Evolutionary conservation across 2,329 filamentous ascomycete genomes (phyloP).

Genomic region (Botrytis fabae): DNA sequence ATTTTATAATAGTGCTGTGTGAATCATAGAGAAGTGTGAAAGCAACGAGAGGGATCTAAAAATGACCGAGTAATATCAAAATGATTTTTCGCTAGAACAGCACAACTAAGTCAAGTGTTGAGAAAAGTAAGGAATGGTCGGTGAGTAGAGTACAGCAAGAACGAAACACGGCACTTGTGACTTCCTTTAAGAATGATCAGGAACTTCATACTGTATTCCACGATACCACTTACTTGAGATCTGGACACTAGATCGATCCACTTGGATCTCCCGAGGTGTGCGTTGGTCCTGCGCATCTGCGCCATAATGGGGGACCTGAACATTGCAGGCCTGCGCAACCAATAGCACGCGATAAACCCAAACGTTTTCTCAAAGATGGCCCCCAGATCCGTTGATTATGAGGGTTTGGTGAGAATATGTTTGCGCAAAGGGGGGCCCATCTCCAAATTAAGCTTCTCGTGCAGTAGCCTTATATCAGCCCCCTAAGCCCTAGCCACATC

Average conservation of each 20-base stretch:
- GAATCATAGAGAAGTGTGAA: neutral
- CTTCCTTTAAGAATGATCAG: constrained; percentile 13
- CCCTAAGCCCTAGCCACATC: constrained; percentile 12
- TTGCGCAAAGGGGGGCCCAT: neutral
- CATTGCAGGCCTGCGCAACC: neutral
- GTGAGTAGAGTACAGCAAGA: neutral
- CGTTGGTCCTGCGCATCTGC: neutral
- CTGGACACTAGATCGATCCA: neutral
- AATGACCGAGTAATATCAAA: neutral
- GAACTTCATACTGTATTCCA: neutral
- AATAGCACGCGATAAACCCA: neutral
- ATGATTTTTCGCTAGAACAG: neutral
- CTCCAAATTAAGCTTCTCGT: constrained; percentile 13
- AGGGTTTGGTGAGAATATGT: neutral
- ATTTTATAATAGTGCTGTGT: neutral
- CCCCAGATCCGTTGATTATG: neutral
- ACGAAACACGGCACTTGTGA: neutral
- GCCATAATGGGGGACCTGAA: neutral
- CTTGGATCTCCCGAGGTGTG: neutral
- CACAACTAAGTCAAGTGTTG: neutral
- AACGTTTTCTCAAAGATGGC: neutral
- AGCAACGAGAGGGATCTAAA: neutral
- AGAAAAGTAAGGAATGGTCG: neutral
- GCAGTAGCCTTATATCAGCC: constrained; percentile 15
- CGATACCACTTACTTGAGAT: neutral